Conservation (phyloP, 1,139 yeast genomes). For the Debaryomyces nepalensis region DNA sequence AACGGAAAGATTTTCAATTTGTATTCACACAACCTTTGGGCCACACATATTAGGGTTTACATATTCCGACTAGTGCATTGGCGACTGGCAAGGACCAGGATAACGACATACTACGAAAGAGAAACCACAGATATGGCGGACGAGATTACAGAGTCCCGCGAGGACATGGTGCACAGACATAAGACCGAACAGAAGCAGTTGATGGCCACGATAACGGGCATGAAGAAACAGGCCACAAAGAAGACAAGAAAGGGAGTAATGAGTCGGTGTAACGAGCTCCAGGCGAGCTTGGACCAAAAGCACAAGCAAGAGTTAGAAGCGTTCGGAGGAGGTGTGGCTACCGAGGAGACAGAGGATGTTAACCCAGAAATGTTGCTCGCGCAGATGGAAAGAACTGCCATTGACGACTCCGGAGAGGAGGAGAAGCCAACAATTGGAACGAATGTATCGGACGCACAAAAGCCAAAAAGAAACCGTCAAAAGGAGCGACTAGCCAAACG, state of each 20-base stretch:
- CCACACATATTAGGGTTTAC: no score
- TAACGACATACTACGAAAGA: no score
- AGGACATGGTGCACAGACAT: slow-evolving; percentile 61
- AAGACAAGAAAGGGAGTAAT: slow-evolving; percentile 67
- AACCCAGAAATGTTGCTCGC: slow-evolving; percentile 70
- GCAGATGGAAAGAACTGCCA: slow-evolving; percentile 44
- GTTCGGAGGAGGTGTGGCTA: slow-evolving; percentile 16
- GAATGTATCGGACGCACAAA: slow-evolving; percentile 17
- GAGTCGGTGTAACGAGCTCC: slow-evolving; percentile 62
- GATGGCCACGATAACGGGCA: slow-evolving; percentile 65
- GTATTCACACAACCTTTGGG: no score
- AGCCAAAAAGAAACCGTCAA: slow-evolving; percentile 72
- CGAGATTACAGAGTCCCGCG: slow-evolving; percentile 5
- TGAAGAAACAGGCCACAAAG: slow-evolving; percentile 84
- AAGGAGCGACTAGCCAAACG: slow-evolving; percentile 81
- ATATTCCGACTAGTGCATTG: no score
- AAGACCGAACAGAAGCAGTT: slow-evolving; percentile 71
- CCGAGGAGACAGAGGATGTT: slow-evolving; percentile 41
- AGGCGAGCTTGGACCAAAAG: slow-evolving; percentile 53
- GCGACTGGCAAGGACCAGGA: no score
- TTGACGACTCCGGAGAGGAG: slow-evolving; percentile 17
- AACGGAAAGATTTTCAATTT: no score
- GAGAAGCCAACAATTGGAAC: slow-evolving; percentile 15
- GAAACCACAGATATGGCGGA: no score
- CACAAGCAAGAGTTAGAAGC: slow-evolving; percentile 56